phyloP scores from a whole-genome alignment of 768 basidiomycete genomes.

The Russula earlei region DNA sequence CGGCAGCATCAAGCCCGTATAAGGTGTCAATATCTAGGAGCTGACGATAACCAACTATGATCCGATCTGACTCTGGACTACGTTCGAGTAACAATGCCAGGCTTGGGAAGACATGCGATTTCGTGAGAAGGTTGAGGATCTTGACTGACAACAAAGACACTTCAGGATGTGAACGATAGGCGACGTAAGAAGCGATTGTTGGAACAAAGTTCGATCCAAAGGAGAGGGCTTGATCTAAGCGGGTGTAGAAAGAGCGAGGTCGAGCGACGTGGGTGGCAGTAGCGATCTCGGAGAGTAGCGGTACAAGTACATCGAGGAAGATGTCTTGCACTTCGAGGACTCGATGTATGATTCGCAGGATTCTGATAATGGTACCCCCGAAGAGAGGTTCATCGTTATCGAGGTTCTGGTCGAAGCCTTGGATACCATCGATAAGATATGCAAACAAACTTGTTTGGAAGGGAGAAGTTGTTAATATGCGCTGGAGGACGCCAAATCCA shows the following conservation, averaged over 20 bases:
- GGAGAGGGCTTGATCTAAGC: constrained; percentile 66
- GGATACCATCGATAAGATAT: constrained; percentile 73
- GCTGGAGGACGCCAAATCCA: constrained; percentile 77
- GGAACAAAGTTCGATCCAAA: constrained; percentile 66
- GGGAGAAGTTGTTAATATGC: constrained; percentile 61
- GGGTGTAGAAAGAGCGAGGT: constrained; percentile 59
- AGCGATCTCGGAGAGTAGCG: constrained; percentile 59
- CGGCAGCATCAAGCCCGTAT: constrained; percentile 52
- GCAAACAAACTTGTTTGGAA: constrained; percentile 68
- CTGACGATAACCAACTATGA: constrained; percentile 67
- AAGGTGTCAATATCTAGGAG: constrained; percentile 52
- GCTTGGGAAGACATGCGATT: constrained; percentile 58
- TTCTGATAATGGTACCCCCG: constrained; percentile 64
- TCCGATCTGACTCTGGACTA: constrained; percentile 76
- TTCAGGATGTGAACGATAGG: constrained; percentile 61
- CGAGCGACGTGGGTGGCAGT: constrained; percentile 47
- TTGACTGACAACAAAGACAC: constrained; percentile 70
- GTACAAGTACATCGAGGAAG: constrained; percentile 82
- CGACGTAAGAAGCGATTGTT: constrained; percentile 72
- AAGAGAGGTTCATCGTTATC: constrained; percentile 65
- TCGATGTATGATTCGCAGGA: constrained; percentile 73
- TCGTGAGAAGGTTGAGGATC: constrained; percentile 59
- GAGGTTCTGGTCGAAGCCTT: constrained; percentile 62
- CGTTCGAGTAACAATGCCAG: constrained; percentile 72
- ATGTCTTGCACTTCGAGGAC: constrained; percentile 80